Conservation (phyloP, 2,329 filamentous ascomycete species). For the Aspergillus spinulosporus region DNA sequence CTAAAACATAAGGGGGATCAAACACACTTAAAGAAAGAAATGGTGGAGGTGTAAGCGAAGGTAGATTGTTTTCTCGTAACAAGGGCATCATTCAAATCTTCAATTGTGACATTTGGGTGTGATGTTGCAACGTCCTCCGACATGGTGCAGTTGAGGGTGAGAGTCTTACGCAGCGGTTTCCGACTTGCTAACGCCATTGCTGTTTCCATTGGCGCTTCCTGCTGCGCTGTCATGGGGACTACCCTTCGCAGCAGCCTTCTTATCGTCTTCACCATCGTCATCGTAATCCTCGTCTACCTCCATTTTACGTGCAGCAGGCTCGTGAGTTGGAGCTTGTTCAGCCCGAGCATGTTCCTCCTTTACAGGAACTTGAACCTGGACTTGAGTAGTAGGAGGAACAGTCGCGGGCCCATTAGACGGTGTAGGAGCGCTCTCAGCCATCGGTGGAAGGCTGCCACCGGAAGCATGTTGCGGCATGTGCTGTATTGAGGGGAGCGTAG, state of each 20-base stretch:
- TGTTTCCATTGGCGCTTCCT: slow-evolving; percentile 29
- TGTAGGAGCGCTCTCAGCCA: slow-evolving; percentile 48
- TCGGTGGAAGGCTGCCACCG: slow-evolving; percentile 58
- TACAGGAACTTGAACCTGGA: slow-evolving; percentile 59
- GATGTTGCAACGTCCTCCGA: background rate
- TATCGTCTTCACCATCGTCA: slow-evolving; percentile 85
- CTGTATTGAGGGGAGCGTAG: slow-evolving; percentile 56
- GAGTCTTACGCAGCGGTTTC: slow-evolving; percentile 31
- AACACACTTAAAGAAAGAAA: slow-evolving; percentile 13
- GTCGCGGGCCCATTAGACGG: slow-evolving; percentile 46
- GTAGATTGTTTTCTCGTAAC: slow-evolving; percentile 9
- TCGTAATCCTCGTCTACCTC: slow-evolving; percentile 98
- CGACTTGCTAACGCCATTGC: slow-evolving; percentile 34
- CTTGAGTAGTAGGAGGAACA: slow-evolving; percentile 46
- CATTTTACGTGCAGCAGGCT: slow-evolving; percentile 91
- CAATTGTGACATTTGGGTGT: background rate
- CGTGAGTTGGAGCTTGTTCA: slow-evolving; percentile 59
- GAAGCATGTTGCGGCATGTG: slow-evolving; percentile 49
- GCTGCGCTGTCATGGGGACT: slow-evolving; percentile 36
- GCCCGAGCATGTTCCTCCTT: slow-evolving; percentile 56
- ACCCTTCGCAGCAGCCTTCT: slow-evolving; percentile 44
- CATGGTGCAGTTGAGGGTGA: background rate
- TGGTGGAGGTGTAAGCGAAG: slow-evolving; percentile 16
- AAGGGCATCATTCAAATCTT: slow-evolving; percentile 17
- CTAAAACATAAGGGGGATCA: slow-evolving; percentile 7